phyloP scores from a whole-genome alignment of 2,329 filamentous ascomycete genomes.

The Catunica adiposa region DNA sequence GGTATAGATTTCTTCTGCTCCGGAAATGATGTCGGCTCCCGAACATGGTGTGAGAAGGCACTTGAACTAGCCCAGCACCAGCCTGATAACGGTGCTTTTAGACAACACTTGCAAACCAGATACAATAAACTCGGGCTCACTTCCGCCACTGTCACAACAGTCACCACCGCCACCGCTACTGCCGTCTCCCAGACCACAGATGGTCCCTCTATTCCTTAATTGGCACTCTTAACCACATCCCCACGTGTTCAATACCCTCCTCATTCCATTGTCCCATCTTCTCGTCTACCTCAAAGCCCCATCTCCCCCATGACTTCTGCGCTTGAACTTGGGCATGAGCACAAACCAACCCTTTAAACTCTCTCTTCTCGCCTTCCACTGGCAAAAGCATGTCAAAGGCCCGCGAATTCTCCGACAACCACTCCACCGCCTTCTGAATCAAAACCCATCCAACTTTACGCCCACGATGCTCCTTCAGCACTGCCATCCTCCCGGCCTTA shows the following conservation, averaged over 20 bases:
- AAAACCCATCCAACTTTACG: conserved; percentile 48
- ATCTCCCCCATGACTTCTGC: conserved; percentile 46
- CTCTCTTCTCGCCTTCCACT: conserved; percentile 25
- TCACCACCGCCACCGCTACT: too few relatives aligned
- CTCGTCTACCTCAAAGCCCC: conserved; percentile 61
- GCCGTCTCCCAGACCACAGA: background rate
- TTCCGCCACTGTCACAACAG: too few relatives aligned
- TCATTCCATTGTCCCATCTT: conserved; percentile 64
- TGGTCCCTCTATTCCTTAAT: conserved; percentile 15
- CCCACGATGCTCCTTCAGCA: conserved; percentile 48
- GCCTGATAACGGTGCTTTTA: conserved; percentile 35
- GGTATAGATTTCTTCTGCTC: conserved; percentile 47
- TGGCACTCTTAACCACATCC: conserved; percentile 51
- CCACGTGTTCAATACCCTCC: conserved; percentile 70
- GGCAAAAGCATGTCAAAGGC: conserved; percentile 24
- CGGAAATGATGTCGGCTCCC: conserved; percentile 37
- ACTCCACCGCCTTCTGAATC: conserved; percentile 50
- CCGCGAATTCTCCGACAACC: conserved; percentile 44
- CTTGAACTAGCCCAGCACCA: conserved; percentile 43
- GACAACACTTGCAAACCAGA: conserved; percentile 27
- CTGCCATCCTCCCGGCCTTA: conserved; percentile 65
- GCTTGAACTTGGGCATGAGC: conserved; percentile 62
- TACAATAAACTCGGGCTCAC: conserved; percentile 25
- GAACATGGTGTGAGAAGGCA: conserved; percentile 45
- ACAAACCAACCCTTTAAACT: conserved; percentile 54